Evolutionary conservation across 73 alveolate genomes (phyloP), one percentile per base, ranked within the genome.

Genomic region (Paramecium biaurelia): DNA sequence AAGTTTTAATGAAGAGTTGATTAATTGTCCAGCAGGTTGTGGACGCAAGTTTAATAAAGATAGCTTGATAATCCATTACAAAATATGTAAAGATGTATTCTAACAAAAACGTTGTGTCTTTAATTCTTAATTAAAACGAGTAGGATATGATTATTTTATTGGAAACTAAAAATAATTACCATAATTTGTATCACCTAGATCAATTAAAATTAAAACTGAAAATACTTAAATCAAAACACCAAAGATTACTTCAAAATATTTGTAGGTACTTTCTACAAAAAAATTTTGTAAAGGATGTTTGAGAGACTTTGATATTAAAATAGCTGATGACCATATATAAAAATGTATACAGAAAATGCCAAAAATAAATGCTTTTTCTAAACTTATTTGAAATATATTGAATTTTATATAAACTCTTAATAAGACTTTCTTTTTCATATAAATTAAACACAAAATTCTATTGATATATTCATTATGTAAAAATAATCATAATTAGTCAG

Each of bases 51-150:
- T 79, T 34, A 79, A 42, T 23, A 45, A 79, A 24, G 90, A 79
- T 12, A 43, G 74, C 56, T 43, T 79, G 32, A 42, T 14, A 43
- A 79, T 37, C 12, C 90, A 79, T 79, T 20, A 38, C 15, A 41
- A 30, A 14, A 79, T 79, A 18, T 79, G 90, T 45, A 42, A 79
- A 1, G 90, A 79, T 45, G 90, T 79, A 7, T 79, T 79, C 56
- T 45, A 79, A 79, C 37, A 41, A 35, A 79, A 79, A 79, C 45
- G 90, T 15, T 43, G n/a, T 45, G 56, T 24, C 23, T 79, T 79
- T 45, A 79, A 43, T 43, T 43, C 90, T 2, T 34, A 79, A 79
- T 41, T 79, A 45, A 79, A 79, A 47, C 11, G 90, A 23, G 56
- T 79, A 23, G 90, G 74, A 24, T 43, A 79, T 74, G 87, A 34